Evolutionary conservation across 352 stramenopile species (phyloP).

Genomic region (Phytophthora sp.): DNA sequence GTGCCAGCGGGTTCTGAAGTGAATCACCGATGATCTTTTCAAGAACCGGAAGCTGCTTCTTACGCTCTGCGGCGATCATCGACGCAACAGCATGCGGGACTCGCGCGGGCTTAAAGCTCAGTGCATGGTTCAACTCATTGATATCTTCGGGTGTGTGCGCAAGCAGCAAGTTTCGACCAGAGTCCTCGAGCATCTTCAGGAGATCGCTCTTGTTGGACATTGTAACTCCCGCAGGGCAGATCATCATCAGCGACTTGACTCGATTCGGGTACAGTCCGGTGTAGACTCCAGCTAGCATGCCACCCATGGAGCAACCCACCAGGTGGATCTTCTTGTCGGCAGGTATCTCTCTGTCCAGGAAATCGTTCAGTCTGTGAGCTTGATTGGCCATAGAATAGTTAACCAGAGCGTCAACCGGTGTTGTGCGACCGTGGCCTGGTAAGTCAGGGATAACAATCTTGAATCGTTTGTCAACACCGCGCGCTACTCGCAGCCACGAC

Average conservation of each 20-base stretch:
- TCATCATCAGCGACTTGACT: conserved; percentile 65
- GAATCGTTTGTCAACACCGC: conserved; percentile 53
- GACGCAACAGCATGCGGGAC: conserved; percentile 43
- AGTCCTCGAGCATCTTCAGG: conserved; percentile 59
- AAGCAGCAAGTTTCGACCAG: conserved; percentile 67
- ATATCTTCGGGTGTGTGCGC: conserved; percentile 63
- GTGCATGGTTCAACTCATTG: conserved; percentile 53
- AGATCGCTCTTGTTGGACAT: conserved; percentile 72
- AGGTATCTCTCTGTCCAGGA: conserved; percentile 54
- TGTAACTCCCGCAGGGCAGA: conserved; percentile 70
- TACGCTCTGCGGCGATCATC: conserved; percentile 46
- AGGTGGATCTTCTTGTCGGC: conserved; percentile 64
- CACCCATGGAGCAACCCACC: conserved; percentile 76
- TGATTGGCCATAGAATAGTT: conserved; percentile 61
- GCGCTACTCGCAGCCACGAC: conserved; percentile 60
- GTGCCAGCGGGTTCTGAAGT: conserved; percentile 48
- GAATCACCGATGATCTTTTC: conserved; percentile 66
- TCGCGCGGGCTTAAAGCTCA: conserved; percentile 35
- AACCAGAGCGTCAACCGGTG: conserved; percentile 40
- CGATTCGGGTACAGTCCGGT: conserved; percentile 56
- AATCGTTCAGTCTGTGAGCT: conserved; percentile 54
- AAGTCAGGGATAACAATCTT: conserved; percentile 68
- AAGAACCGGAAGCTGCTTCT: conserved; percentile 58
- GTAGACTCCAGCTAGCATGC: conserved; percentile 73
- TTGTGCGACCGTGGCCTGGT: conserved; percentile 65